phyloP scores from a whole-genome alignment of 495 filamentous ascomycete genomes.

The Delitschia confertaspora region DNA sequence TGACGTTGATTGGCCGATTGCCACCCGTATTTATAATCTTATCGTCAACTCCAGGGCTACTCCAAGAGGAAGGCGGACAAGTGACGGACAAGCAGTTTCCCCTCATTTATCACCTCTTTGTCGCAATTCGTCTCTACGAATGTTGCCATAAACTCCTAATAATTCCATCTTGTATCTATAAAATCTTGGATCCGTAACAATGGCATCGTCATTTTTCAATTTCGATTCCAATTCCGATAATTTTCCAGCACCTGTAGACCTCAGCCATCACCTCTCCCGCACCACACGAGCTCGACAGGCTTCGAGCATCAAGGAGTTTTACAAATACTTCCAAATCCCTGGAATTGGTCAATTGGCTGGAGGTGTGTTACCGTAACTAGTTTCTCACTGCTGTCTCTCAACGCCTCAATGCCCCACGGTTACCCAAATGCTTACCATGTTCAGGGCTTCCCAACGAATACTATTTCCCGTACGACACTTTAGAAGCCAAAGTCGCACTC shows the following conservation, averaged over 20 bases:
- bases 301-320: constrained; percentile 66
- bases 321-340: constrained; percentile 75
- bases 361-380: constrained; percentile 41
- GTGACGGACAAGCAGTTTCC: constrained; percentile 6
- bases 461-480: constrained; percentile 85
- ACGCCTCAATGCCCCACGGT: not conserved
- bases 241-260: constrained; percentile 50
- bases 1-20: too few species aligned
- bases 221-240: not conserved
- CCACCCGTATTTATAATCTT: too few species aligned
- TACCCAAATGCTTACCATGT: constrained; percentile 6
- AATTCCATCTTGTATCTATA: too few species aligned
- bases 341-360: constrained; percentile 82
- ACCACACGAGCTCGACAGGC: constrained; percentile 53
- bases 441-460: constrained; percentile 66
- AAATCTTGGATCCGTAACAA: not conserved
- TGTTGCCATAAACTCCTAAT: too few species aligned
- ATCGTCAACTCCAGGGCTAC: too few species aligned
- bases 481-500: constrained; percentile 68
- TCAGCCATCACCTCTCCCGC: constrained; percentile 69
- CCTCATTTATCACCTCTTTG: constrained; percentile 6
- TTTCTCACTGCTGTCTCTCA: not conserved
- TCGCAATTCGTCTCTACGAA: constrained; percentile 5
- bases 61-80: constrained; percentile 17
- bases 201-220: not conserved